Evolutionary conservation across 768 basidiomycete genomes (phyloP).

Genomic region (Phlegmacium glaucopus): DNA sequence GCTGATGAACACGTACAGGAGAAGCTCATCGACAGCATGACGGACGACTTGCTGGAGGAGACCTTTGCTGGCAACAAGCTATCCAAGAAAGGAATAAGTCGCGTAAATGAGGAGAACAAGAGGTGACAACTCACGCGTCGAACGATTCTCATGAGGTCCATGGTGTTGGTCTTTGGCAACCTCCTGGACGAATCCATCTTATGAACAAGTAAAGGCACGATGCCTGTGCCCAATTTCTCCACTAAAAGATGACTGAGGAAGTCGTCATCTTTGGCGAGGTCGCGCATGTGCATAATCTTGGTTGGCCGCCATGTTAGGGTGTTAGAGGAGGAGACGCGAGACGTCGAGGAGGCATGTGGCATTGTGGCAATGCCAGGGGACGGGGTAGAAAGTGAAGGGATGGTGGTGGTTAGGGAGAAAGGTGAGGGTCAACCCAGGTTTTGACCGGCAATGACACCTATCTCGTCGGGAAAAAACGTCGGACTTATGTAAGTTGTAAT

Average conservation of each 20-base stretch:
- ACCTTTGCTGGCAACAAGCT: constrained; percentile 61
- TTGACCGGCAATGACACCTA: constrained; percentile 18
- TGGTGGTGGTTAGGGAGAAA: constrained; percentile 10
- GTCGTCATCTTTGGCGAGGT: constrained; percentile 88
- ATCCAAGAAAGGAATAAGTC: constrained; percentile 18
- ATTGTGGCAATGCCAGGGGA: constrained; percentile 21
- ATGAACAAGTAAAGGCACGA: constrained; percentile 80
- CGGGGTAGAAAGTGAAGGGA: constrained; percentile 15
- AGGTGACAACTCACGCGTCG: constrained; percentile 58
- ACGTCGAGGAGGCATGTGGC: constrained; percentile 26
- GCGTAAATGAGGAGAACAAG: constrained; percentile 17
- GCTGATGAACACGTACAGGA: constrained; percentile 51
- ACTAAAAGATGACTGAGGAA: constrained; percentile 87
- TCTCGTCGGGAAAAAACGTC: constrained; percentile 21
- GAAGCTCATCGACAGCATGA: constrained; percentile 74
- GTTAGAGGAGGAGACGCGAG: constrained; percentile 19
- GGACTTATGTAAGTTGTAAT: constrained; percentile 28
- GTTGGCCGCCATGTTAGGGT: constrained; percentile 70
- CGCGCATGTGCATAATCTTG: constrained; percentile 88
- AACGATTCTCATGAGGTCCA: constrained; percentile 67
- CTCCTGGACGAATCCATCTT: constrained; percentile 82
- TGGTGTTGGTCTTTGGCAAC: constrained; percentile 71
- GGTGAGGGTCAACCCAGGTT: not conserved
- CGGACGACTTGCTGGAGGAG: constrained; percentile 57
- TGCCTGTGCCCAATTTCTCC: constrained; percentile 81